Base-by-base conservation (phyloP, 2,329 filamentous ascomycete genomes). In the Mycocentrospora acerina region DNA sequence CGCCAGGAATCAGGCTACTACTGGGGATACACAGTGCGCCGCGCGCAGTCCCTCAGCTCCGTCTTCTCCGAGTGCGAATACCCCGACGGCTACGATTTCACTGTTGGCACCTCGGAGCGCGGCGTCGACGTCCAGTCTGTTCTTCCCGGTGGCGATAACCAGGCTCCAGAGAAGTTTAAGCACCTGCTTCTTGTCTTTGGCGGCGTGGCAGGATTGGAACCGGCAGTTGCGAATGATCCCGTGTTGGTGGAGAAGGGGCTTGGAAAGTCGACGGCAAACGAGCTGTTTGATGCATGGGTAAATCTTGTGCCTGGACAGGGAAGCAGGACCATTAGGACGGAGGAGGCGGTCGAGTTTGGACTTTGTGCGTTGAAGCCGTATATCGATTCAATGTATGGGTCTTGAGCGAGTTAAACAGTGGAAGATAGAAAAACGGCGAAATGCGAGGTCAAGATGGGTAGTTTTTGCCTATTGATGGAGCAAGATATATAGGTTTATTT, bases 231-330 rank as follows among this genome's bases (percentile, higher is more conserved):
- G 40, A 79, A 78, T 15, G 81, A 87, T 53, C 64, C 67, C 2
- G 78, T 80, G 43, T 55, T 89, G 24, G 71, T 71, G 32, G 73
- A 71, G 29, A 82, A 82, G 62, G 84, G 81, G 0, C 79, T 91
- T 11, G 72, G 75, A 5, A 81, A 82, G 24, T 73, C 74, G 16
- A 82, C 80, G 45, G 83, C 83, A 7, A 79, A 75, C 49, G 81
- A 88, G 50, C 63, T 91, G 34, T 95, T 95, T 62, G 89, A 95
- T 66, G 77, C 83, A 52, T 94, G 88, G 88, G 75, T 94, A 13
- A 88, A 95, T 64, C 76, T 93, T 29, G 74, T 90, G 48, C 86
- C 88, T 3, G 81, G 82, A 1, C 89, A 94, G 65, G 88, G 88
- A 1, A 91, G 86, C 62, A 75, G 88, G 55, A 89, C 83, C 1